phyloP scores from a whole-genome alignment of 2,329 filamentous ascomycete species.

The Stylonectria norvegica region DNA sequence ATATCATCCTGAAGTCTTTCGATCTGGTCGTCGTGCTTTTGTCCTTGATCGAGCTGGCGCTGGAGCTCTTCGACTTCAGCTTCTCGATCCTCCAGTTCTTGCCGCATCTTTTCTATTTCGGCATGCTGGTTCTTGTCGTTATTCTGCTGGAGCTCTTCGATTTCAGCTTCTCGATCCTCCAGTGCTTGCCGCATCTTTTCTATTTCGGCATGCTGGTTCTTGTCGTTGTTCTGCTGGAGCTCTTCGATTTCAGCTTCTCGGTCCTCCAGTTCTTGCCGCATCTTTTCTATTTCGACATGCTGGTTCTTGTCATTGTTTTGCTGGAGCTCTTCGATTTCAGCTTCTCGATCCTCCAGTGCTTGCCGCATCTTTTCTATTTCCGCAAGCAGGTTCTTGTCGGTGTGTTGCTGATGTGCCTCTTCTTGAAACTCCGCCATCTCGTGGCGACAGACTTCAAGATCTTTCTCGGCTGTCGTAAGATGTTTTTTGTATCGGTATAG shows the following conservation, averaged over 20 bases:
- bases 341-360: slow-evolving; percentile 55
- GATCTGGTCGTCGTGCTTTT: slow-evolving; percentile 55
- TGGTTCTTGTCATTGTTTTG: slow-evolving; percentile 70
- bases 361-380: slow-evolving; percentile 58
- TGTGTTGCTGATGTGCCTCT: slow-evolving; percentile 71
- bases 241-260: slow-evolving; percentile 60
- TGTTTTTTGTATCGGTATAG: slow-evolving; percentile 83
- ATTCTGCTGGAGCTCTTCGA: slow-evolving; percentile 60
- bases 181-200: slow-evolving; percentile 55
- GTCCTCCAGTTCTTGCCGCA: slow-evolving; percentile 55
- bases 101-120: slow-evolving; percentile 57
- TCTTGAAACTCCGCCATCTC: slow-evolving; percentile 82
- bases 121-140: slow-evolving; percentile 63
- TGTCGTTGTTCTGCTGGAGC: slow-evolving; percentile 62
- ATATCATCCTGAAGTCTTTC: slow-evolving; percentile 71
- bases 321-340: slow-evolving; percentile 59
- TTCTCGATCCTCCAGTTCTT: slow-evolving; percentile 55
- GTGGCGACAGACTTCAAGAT: slow-evolving; percentile 77
- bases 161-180: slow-evolving; percentile 57
- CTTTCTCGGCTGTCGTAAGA: slow-evolving; percentile 75
- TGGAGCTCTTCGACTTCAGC: slow-evolving; percentile 59
- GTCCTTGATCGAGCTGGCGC: slow-evolving; percentile 54
- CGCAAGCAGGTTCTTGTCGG: slow-evolving; percentile 64
- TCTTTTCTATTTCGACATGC: slow-evolving; percentile 55
- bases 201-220: slow-evolving; percentile 61